Conservation (phyloP, 257 asterid species). For the Gentiana straminea region DNA sequence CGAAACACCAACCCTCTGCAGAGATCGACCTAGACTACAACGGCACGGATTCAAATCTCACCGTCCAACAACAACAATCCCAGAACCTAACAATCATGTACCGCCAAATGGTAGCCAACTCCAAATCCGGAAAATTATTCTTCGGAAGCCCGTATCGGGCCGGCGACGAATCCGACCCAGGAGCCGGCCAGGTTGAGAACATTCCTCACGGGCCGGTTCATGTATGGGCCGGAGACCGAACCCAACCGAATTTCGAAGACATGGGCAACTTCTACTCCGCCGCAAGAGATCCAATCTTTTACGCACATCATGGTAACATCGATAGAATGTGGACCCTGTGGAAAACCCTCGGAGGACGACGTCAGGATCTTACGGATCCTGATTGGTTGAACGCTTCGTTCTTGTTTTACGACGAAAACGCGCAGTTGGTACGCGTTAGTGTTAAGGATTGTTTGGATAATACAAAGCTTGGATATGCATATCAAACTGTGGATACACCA, state of each 20-base stretch:
- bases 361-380: conserved; percentile 46
- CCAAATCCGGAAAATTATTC: conserved; percentile 43
- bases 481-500: conserved; percentile 44
- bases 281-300: conserved; percentile 67
- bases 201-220: conserved; percentile 67
- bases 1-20: conserved; percentile 52
- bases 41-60: conserved; percentile 18
- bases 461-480: conserved; percentile 43
- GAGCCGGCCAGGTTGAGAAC: conserved; percentile 57
- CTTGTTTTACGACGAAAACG: conserved; percentile 67
- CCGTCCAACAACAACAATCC: conserved; percentile 16
- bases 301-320: conserved; percentile 63
- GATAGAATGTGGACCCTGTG: conserved; percentile 68
- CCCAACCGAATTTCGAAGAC: conserved; percentile 48
- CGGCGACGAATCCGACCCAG: conserved; percentile 55
- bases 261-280: conserved; percentile 92
- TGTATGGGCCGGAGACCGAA: conserved; percentile 64
- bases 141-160: conserved; percentile 56
- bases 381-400: conserved; percentile 53
- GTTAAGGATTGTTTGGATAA: conserved; percentile 53
- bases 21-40: conserved; percentile 46
- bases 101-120: conserved; percentile 59
- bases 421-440: conserved; percentile 60
- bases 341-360: conserved; percentile 63
- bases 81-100: conserved; percentile 58